These are phyloP conservation scores for Cutaneotrichosporon daszewskae DNA, from an alignment of 1,284 basidiomycete species.

Conservation along the genomic window DNA sequence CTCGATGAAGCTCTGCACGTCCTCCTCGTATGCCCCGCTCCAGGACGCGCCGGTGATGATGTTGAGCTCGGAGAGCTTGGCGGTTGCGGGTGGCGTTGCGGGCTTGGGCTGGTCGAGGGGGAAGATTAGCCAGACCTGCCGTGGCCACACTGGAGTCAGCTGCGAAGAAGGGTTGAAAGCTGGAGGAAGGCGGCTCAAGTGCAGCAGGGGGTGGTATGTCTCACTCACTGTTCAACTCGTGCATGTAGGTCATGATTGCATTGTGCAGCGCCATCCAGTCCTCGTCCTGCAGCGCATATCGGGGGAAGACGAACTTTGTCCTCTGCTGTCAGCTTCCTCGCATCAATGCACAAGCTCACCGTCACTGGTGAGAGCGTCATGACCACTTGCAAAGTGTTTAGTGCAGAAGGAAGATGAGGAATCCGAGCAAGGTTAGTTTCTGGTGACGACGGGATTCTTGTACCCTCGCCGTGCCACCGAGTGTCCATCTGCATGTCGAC, in stretches of 20 bases:
- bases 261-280: neutral
- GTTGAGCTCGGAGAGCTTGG: neutral
- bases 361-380: too few species aligned
- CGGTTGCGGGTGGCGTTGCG: too few species aligned
- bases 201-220: too few species aligned
- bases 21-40: neutral
- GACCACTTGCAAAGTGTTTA: too few species aligned
- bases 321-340: neutral
- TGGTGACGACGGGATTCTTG: neutral
- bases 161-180: neutral
- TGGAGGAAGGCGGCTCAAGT: too few species aligned
- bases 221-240: neutral
- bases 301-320: neutral
- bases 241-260: neutral
- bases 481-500: neutral
- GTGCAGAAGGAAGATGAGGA: too few species aligned
- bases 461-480: too few species aligned
- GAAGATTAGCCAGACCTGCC: neutral
- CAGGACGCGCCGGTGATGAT: neutral
- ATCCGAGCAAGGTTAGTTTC: too few species aligned
- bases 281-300: neutral
- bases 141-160: neutral
- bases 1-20: neutral
- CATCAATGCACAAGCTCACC: too few species aligned
- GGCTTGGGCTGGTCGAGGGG: neutral